These are phyloP conservation scores for Chrysoporthe puriensis DNA, from an alignment of 2,329 filamentous ascomycete species.

Conservation along the genomic window DNA sequence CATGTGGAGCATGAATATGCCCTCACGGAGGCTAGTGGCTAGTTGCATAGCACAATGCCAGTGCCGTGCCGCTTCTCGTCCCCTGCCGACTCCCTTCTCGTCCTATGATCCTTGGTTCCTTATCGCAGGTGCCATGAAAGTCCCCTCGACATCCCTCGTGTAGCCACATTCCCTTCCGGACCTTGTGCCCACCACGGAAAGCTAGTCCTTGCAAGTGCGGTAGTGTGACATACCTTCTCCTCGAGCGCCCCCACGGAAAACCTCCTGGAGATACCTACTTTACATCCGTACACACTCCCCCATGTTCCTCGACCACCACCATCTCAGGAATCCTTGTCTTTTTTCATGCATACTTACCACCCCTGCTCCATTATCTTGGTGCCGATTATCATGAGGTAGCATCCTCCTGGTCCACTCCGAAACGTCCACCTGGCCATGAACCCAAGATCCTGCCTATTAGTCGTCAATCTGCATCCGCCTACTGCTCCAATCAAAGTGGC, in stretches of 20 bases:
- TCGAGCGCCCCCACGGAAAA: neutral
- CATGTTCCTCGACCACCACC: neutral
- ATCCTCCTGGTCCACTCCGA: constrained; percentile 4
- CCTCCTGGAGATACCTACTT: neutral
- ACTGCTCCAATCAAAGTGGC: neutral
- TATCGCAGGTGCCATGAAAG: neutral
- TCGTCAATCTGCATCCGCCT: neutral
- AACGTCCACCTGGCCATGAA: neutral
- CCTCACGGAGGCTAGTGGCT: neutral
- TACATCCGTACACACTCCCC: too few species aligned
- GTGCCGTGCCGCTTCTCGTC: neutral
- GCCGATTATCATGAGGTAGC: constrained; percentile 6
- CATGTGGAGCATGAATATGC: constrained; percentile 1
- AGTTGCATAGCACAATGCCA: neutral
- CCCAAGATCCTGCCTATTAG: neutral
- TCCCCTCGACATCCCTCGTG: neutral
- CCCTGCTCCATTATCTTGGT: neutral
- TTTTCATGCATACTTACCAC: neutral
- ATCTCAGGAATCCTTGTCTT: neutral
- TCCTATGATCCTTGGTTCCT: neutral
- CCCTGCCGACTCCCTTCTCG: neutral
- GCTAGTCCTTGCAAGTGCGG: neutral
- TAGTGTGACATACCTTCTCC: neutral
- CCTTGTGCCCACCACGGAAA: neutral
- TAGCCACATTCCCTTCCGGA: neutral